Conservation (phyloP, 495 filamentous ascomycete species). For the Aspergillus saccharolyticus region DNA sequence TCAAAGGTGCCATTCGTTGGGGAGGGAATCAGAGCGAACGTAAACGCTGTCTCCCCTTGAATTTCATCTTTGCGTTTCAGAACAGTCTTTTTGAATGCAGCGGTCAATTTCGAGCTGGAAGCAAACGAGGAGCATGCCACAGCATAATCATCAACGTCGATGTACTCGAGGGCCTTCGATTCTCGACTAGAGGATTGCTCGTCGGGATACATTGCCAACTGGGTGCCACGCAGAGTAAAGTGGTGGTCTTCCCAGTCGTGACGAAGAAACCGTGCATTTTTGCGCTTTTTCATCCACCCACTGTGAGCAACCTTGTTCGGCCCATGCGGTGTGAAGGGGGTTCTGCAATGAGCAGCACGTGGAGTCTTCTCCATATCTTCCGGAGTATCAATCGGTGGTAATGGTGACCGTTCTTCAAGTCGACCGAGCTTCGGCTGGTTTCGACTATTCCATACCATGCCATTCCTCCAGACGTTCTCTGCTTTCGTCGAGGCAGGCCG, state of each 20-base stretch:
- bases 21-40: conserved; percentile 86
- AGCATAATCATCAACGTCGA: conserved; percentile 93
- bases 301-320: conserved; percentile 54
- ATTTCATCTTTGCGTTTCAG: conserved; percentile 52
- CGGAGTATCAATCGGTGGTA: conserved; percentile 27
- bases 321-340: neutral
- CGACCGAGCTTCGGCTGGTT: too few relatives aligned
- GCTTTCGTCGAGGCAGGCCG: conserved; percentile 22
- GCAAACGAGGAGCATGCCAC: conserved; percentile 80
- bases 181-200: conserved; percentile 43
- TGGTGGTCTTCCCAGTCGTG: conserved; percentile 93
- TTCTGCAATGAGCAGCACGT: too few relatives aligned
- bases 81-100: conserved; percentile 81
- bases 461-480: conserved; percentile 11
- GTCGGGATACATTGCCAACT: conserved; percentile 76
- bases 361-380: conserved; percentile 23
- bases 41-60: conserved; percentile 59
- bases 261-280: conserved; percentile 76
- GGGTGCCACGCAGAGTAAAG: conserved; percentile 79
- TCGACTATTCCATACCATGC: too few relatives aligned
- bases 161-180: conserved; percentile 62
- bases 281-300: conserved; percentile 93
- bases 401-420: conserved; percentile 15
- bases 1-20: conserved; percentile 44
- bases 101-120: conserved; percentile 69